These are phyloP conservation scores for Phytophthora sansomeana DNA, from an alignment of 352 stramenopile species.

Conservation along the genomic window DNA sequence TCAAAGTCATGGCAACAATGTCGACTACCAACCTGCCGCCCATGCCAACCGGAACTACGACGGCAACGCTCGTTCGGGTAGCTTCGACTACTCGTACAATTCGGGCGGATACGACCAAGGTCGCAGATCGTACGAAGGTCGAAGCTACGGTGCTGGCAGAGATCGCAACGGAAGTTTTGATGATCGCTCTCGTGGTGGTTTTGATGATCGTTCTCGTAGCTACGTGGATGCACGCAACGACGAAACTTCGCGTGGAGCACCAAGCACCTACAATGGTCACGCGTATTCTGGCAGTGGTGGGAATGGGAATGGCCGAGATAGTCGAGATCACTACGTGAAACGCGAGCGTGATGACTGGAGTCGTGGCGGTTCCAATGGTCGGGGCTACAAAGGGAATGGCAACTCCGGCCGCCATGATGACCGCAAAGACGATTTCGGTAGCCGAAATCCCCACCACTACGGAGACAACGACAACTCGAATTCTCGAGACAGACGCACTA, in stretches of 20 bases:
- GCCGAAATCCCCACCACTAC: background rate
- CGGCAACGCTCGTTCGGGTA: background rate
- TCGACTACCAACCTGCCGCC: background rate
- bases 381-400: background rate
- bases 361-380: background rate
- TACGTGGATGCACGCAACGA: background rate
- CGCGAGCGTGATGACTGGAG: background rate
- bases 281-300: background rate
- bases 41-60: conserved; percentile 6
- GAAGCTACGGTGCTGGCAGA: background rate
- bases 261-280: background rate
- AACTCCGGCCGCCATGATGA: background rate
- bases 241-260: conserved; percentile 2
- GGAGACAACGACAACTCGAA: background rate
- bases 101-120: conserved; percentile 15
- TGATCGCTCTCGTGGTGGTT: background rate
- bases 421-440: background rate
- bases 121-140: background rate
- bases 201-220: background rate
- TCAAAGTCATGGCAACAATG: background rate
- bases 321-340: background rate
- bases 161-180: background rate
- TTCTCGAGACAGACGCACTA: background rate
- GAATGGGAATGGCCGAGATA: background rate
- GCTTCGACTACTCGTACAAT: conserved; percentile 10